Percentiles rank a stretch among this genome's conserved stretches.
phyloP scores from a whole-genome alignment of 2,329 filamentous ascomycete species.

The Alternaria rosae region DNA sequence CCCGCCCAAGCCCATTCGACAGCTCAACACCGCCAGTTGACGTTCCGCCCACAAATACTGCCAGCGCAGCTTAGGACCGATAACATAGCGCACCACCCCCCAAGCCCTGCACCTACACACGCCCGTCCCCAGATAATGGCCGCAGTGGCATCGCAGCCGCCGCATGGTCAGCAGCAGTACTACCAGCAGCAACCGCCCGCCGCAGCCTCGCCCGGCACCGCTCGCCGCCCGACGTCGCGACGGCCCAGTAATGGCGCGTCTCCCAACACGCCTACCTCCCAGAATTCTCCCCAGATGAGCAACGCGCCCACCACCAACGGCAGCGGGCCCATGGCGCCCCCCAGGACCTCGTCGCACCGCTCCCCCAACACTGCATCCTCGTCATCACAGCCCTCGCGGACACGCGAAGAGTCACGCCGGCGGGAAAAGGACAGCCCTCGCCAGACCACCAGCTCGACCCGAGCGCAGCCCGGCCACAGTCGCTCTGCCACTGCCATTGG shows the following conservation, averaged over 20 bases:
- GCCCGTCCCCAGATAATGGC: constrained; percentile 40
- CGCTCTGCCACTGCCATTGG: constrained; percentile 60
- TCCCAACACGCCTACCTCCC: constrained; percentile 49
- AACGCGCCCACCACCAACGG: constrained; percentile 60
- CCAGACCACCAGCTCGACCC: constrained; percentile 37
- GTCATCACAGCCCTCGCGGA: constrained; percentile 35
- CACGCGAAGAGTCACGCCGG: constrained; percentile 52
- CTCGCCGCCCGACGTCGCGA: constrained; percentile 46
- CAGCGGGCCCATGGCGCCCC: constrained; percentile 72
- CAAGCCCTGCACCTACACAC: constrained; percentile 5
- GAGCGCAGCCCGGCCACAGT: constrained; percentile 52
- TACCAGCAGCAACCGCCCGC: constrained; percentile 39
- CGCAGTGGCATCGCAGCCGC: constrained; percentile 46
- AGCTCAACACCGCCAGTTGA: constrained; percentile 23
- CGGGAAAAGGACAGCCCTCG: constrained; percentile 57
- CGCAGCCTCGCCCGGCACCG: constrained; percentile 45
- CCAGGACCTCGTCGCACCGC: constrained; percentile 80
- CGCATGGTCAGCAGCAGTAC: constrained; percentile 46
- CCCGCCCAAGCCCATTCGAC: constrained; percentile 29
- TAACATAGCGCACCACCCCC: constrained; percentile 8
- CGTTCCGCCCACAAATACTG: constrained; percentile 13
- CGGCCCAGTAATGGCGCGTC: constrained; percentile 51
- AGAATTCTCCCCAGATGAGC: constrained; percentile 53
- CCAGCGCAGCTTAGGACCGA: constrained; percentile 14
- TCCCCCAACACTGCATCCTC: constrained; percentile 33